Evolutionary conservation across 768 basidiomycete genomes (phyloP).

Genomic region (Hericium coralloides): DNA sequence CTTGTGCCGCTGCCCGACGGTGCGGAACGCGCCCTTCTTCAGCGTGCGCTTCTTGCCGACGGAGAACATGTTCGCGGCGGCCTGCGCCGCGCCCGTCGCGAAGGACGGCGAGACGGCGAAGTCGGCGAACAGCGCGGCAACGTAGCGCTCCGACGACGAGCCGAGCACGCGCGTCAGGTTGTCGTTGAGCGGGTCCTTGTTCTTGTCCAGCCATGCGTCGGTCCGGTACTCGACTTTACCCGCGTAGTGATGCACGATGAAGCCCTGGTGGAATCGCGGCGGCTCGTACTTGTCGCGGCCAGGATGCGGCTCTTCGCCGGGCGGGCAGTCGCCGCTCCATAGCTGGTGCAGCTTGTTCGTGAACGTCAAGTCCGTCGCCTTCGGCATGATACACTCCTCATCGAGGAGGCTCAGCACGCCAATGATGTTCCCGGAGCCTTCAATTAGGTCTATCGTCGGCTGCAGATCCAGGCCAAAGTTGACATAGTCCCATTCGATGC

Average conservation of each 20-base stretch:
- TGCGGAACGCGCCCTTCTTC: slow-evolving; percentile 96
- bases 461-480: slow-evolving; percentile 97
- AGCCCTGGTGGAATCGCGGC: slow-evolving; percentile 86
- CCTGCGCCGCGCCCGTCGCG: slow-evolving; percentile 14
- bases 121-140: slow-evolving; percentile 79
- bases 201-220: slow-evolving; percentile 97
- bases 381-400: slow-evolving; percentile 99
- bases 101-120: slow-evolving; percentile 41
- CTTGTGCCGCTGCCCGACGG: slow-evolving; percentile 90
- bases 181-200: slow-evolving; percentile 97
- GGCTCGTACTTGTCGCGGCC: slow-evolving; percentile 81
- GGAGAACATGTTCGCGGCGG: slow-evolving; percentile 35
- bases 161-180: slow-evolving; percentile 87
- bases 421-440: slow-evolving; percentile 59
- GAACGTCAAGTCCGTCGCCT: slow-evolving; percentile 91
- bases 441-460: slow-evolving; percentile 97
- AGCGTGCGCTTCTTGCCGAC: slow-evolving; percentile 59
- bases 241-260: slow-evolving; percentile 93
- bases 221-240: slow-evolving; percentile 95
- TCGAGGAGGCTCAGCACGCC: slow-evolving; percentile 91
- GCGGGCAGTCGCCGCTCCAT: slow-evolving; percentile 47
- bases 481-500: slow-evolving; percentile 96
- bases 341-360: slow-evolving; percentile 82
- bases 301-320: slow-evolving; percentile 49
- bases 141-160: slow-evolving; percentile 71